phyloP scores from a whole-genome alignment of 1,139 yeast species.

The Kodamaea plutei region DNA sequence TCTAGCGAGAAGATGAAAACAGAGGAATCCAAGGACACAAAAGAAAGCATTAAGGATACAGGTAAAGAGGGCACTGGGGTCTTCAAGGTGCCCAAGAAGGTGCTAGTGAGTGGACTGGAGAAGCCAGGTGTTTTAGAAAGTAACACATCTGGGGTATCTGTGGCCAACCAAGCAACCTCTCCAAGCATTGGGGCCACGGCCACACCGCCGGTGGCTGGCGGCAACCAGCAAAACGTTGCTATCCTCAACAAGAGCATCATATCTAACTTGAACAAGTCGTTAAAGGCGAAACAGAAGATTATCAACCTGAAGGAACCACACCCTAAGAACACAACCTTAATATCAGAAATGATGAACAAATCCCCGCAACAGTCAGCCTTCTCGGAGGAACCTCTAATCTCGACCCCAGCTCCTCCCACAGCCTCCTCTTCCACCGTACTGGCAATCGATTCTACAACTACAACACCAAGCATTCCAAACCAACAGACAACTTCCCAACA shows the following conservation, averaged over 20 bases:
- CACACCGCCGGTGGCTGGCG: conserved; percentile 3
- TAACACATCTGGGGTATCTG: neutral
- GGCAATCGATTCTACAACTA: neutral
- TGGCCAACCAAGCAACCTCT: conserved; percentile 1
- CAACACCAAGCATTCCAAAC: neutral
- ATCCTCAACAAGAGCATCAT: conserved; percentile 28
- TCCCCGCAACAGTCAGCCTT: conserved; percentile 30
- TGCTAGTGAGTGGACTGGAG: conserved; percentile 9
- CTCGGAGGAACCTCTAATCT: conserved; percentile 14
- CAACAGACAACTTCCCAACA: neutral
- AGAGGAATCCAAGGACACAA: neutral
- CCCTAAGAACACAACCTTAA: conserved; percentile 31
- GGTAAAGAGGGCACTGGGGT: conserved; percentile 8
- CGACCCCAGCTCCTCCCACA: conserved; percentile 1
- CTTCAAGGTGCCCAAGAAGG: conserved; percentile 17
- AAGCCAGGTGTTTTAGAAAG: neutral
- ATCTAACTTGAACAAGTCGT: conserved; percentile 35
- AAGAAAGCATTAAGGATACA: too few relatives aligned
- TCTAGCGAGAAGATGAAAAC: neutral
- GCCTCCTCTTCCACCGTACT: neutral
- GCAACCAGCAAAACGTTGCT: conserved; percentile 3
- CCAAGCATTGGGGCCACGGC: conserved; percentile 1
- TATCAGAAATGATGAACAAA: conserved; percentile 33
- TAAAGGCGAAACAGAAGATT: conserved; percentile 40
- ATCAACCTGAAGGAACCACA: conserved; percentile 36